These are phyloP conservation scores for Fusarium ramigenum DNA, from an alignment of 2,329 filamentous ascomycete genomes.

Conservation along the genomic window DNA sequence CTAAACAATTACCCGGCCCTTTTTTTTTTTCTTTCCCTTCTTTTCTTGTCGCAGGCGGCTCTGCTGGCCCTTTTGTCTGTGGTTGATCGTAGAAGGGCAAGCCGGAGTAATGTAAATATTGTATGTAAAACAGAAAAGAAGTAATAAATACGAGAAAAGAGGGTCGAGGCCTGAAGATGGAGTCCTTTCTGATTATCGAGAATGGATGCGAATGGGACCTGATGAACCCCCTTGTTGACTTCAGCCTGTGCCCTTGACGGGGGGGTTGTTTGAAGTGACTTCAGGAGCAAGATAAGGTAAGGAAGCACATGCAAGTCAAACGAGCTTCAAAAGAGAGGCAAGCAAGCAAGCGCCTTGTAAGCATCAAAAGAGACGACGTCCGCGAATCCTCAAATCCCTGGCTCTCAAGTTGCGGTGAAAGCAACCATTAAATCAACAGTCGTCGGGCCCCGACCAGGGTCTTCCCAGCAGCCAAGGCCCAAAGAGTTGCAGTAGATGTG, in stretches of 20 bases:
- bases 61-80: constrained; percentile 9
- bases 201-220: constrained; percentile 2
- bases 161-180: constrained; percentile 17
- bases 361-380: constrained; percentile 22
- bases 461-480: constrained; percentile 32
- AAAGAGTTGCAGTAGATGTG: constrained; percentile 1
- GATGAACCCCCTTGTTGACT: not conserved
- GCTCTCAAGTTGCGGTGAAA: constrained; percentile 45
- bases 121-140: not conserved
- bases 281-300: not conserved
- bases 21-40: not conserved
- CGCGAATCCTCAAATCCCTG: constrained; percentile 29
- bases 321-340: not conserved
- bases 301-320: constrained; percentile 15
- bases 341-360: constrained; percentile 4
- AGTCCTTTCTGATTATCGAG: constrained; percentile 5
- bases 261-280: constrained; percentile 1
- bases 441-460: constrained; percentile 35
- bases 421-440: constrained; percentile 32
- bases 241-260: not conserved
- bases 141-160: constrained; percentile 17
- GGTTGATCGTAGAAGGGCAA: not conserved
- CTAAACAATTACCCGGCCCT: constrained; percentile 16
- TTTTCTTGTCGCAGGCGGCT: constrained; percentile 1
- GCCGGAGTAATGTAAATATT: not conserved